phyloP scores from a whole-genome alignment of 192 early-diverging fungal genomes.

The Glomus cerebriforme region DNA sequence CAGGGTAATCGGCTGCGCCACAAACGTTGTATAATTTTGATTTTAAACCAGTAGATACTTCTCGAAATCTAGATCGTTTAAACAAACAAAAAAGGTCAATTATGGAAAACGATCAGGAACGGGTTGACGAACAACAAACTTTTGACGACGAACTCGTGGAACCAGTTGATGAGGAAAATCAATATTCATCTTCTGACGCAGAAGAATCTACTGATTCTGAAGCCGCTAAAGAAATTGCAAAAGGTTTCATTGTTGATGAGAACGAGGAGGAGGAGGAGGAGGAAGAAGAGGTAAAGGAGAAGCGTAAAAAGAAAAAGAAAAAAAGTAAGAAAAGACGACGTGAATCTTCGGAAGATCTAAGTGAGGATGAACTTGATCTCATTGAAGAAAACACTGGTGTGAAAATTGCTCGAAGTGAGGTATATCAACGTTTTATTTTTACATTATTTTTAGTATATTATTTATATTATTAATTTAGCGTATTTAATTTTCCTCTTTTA shows the following conservation, averaged over 20 bases:
- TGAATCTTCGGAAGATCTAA: conserved; percentile 61
- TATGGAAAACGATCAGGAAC: not conserved
- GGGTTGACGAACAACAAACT: not conserved
- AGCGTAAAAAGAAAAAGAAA: conserved; percentile 44
- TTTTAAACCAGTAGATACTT: too few relatives aligned
- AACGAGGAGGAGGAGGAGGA: conserved; percentile 65
- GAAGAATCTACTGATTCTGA: conserved; percentile 3
- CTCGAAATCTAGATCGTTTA: too few relatives aligned
- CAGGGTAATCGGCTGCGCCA: too few relatives aligned
- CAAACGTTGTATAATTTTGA: too few relatives aligned
- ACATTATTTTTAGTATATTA: not conserved
- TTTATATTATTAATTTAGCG: not conserved
- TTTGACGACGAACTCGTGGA: conserved; percentile 49
- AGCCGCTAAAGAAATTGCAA: conserved; percentile 44
- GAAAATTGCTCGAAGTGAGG: conserved; percentile 52
- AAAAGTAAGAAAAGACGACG: conserved; percentile 51
- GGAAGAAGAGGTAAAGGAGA: conserved; percentile 46
- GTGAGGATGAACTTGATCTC: conserved; percentile 92
- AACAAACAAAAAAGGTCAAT: not conserved
- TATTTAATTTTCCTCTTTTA: not conserved
- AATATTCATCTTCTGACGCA: conserved; percentile 27
- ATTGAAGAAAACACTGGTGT: conserved; percentile 85
- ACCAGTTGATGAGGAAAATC: conserved; percentile 48
- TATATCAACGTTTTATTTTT: conserved; percentile 25
- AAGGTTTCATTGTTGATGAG: conserved; percentile 78